Evolutionary conservation across 2,329 filamentous ascomycete genomes (phyloP), one percentile per base, ranked within the genome.

Genomic region (Diaporthe sp.): DNA sequence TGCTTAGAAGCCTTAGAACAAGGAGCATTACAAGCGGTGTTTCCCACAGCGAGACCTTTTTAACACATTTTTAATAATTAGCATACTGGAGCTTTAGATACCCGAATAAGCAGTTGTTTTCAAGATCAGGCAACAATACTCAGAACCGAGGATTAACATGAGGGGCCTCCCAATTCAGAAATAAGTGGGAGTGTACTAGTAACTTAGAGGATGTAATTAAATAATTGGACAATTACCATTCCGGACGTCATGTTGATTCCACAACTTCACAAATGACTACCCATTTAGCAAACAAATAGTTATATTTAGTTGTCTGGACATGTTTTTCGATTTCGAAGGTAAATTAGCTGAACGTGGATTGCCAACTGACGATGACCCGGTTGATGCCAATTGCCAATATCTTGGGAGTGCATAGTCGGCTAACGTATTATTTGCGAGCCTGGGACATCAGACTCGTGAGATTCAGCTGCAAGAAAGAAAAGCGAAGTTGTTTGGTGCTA

Each of bases 31-130:
- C 9, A 37, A 69, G 65, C 31, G 65, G n/a, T 39, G 31, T 28
- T 68, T 55, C 22, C 13, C 46, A 39, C 65, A 69, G 19, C 6
- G 17, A 55, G 49, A 55, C 19, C 15, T 55, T 68, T 69, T n/a
- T 55, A 55, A 15, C 28, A 55, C 19, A 39, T 31, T 55, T 19
- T 42, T 69, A 42, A 69, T 69, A 39, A 39, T 12, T 39, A 55
- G 46, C 65, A 55, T 22, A 69, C 9, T 28, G 31, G 34, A 55
- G 49, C 34, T 8, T 39, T 12, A 69, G 49, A 69, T 69, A 69
- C 65, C 65, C 65, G 34, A 55, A 53, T 19, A 28, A 69, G 46
- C 65, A 28, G 3, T 42, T 8, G 3, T 39, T 28, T 55, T 28
- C 13, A 42, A 53, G 4, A 15, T 13, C 15, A 31, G 22, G 42